Evolutionary conservation across 345 rosid genomes (phyloP).

Genomic region (Firmiana major): DNA sequence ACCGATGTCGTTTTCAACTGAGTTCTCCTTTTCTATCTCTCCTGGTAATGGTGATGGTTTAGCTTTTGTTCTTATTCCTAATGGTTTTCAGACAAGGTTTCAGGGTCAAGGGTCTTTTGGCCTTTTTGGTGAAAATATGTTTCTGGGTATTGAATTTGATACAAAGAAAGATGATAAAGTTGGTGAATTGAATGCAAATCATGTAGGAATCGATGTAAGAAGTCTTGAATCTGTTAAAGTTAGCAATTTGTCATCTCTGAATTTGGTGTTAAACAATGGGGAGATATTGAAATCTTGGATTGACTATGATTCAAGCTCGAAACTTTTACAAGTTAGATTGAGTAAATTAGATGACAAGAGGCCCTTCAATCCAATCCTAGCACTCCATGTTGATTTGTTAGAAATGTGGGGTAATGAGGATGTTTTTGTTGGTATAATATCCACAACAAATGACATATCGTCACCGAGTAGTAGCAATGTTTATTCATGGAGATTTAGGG

Average conservation of each 20-base stretch:
- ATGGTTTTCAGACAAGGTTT: constrained; percentile 25
- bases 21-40: constrained; percentile 36
- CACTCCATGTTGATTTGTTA: constrained; percentile 29
- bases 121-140: constrained; percentile 24
- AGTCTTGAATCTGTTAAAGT: constrained; percentile 30
- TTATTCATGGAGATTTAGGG: constrained; percentile 49
- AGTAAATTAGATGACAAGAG: constrained; percentile 33
- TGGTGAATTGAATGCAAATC: constrained; percentile 33
- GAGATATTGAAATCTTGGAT: constrained; percentile 48
- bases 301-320: constrained; percentile 47
- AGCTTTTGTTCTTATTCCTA: constrained; percentile 41
- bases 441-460: constrained; percentile 26
- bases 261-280: constrained; percentile 35
- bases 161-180: constrained; percentile 27
- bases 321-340: constrained; percentile 44
- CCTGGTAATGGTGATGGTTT: constrained; percentile 35
- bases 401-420: constrained; percentile 39
- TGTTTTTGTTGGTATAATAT: constrained; percentile 38
- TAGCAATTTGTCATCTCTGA: constrained; percentile 25
- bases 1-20: constrained; percentile 37
- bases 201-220: constrained; percentile 28
- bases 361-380: constrained; percentile 37
- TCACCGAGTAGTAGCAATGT: constrained; percentile 23
- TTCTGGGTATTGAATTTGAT: constrained; percentile 42
- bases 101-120: constrained; percentile 30